Conservation (phyloP, 2,329 filamentous ascomycete genomes). For the Harringtonia aguacate region DNA sequence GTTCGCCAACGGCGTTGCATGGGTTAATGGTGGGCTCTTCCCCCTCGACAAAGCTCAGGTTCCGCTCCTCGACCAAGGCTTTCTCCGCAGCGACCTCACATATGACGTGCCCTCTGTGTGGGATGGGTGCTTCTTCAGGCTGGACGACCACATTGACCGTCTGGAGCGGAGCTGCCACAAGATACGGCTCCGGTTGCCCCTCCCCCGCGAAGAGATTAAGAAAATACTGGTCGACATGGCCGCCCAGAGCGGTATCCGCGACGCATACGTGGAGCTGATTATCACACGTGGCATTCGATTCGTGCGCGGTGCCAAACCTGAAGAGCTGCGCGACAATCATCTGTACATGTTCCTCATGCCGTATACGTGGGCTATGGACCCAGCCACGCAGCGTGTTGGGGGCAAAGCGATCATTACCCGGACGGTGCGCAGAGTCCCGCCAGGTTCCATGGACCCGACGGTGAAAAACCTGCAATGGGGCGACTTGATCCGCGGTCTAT, state of each 20-base stretch:
- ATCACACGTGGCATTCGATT: slow-evolving; percentile 35
- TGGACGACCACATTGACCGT: slow-evolving; percentile 35
- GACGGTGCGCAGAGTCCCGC: slow-evolving; percentile 20
- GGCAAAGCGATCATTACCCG: slow-evolving; percentile 28
- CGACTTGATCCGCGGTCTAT: slow-evolving; percentile 29
- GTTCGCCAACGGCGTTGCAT: slow-evolving; percentile 33
- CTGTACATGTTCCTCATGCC: slow-evolving; percentile 38
- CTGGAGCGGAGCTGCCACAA: slow-evolving; percentile 33
- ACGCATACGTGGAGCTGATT: slow-evolving; percentile 39
- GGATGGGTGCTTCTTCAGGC: slow-evolving; percentile 40
- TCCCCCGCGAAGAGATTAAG: slow-evolving; percentile 27
- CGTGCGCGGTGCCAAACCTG: slow-evolving; percentile 23
- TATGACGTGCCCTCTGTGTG: slow-evolving; percentile 41
- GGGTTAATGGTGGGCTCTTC: slow-evolving; percentile 28
- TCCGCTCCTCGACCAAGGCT: slow-evolving; percentile 38
- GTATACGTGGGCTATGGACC: slow-evolving; percentile 40
- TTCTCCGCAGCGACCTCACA: slow-evolving; percentile 39
- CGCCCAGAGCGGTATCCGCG: slow-evolving; percentile 30
- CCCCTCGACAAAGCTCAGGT: slow-evolving; percentile 36
- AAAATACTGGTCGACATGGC: slow-evolving; percentile 32
- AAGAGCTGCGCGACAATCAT: slow-evolving; percentile 20
- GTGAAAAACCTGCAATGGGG: slow-evolving; percentile 43
- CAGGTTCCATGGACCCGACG: slow-evolving; percentile 36
- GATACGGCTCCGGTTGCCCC: slow-evolving; percentile 30
- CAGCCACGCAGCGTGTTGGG: slow-evolving; percentile 26